These are phyloP conservation scores for Amanita rubescens DNA, from an alignment of 768 basidiomycete species.

Conservation along the genomic window DNA sequence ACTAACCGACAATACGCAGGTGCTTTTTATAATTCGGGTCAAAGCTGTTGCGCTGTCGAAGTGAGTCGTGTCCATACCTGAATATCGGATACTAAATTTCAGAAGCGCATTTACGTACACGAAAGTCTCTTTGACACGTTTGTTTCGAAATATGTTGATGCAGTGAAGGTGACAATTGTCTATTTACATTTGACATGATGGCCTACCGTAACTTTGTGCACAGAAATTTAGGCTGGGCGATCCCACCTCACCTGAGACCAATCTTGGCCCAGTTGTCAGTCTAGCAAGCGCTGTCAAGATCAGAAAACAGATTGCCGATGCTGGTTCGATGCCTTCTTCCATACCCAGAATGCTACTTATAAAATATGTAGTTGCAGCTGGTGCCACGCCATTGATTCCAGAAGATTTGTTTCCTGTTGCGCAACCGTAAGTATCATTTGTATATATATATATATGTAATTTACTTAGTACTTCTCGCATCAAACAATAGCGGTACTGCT, in stretches of 20 bases:
- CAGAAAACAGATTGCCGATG: slow-evolving; percentile 79
- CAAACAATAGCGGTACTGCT: slow-evolving; percentile 54
- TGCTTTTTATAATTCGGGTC: slow-evolving; percentile 95
- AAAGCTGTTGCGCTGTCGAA: slow-evolving; percentile 94
- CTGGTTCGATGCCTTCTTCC: slow-evolving; percentile 38
- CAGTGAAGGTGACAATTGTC: slow-evolving; percentile 50
- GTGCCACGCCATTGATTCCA: slow-evolving; percentile 71
- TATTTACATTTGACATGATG: background rate
- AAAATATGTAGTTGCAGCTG: slow-evolving; percentile 49
- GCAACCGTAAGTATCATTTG: slow-evolving; percentile 42
- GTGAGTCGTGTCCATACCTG: slow-evolving; percentile 25
- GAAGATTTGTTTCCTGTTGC: slow-evolving; percentile 62
- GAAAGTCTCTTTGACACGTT: slow-evolving; percentile 76
- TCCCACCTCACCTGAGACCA: slow-evolving; percentile 65
- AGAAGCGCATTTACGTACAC: slow-evolving; percentile 89
- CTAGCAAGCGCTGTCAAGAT: slow-evolving; percentile 80
- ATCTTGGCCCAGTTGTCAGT: slow-evolving; percentile 90
- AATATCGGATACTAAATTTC: background rate
- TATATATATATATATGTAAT: background rate
- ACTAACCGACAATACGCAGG: slow-evolving; percentile 32
- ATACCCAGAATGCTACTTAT: background rate
- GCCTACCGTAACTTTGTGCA: background rate
- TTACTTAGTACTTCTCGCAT: background rate
- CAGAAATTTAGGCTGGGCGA: slow-evolving; percentile 84
- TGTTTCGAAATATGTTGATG: slow-evolving; percentile 60